A percentile compares a stretch with the other conserved stretches of the same genome.
Conservation (phyloP, 495 filamentous ascomycete species). For the Penicillium lagena region DNA sequence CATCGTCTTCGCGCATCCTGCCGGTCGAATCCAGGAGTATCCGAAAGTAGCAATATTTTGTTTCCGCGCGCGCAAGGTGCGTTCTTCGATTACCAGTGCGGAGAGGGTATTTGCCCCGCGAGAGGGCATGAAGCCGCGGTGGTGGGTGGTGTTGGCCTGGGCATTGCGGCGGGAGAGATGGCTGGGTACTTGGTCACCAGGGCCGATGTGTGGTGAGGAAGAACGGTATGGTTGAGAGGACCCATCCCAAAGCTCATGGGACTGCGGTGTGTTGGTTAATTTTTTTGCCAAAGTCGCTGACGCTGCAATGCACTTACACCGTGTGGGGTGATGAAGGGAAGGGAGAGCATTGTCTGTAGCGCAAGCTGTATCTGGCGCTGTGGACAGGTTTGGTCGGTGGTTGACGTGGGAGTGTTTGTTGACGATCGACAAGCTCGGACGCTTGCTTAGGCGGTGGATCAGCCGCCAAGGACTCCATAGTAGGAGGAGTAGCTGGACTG, state of each 20-base stretch:
- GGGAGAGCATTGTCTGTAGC: slow-evolving; percentile 51
- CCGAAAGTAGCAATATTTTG: slow-evolving; percentile 69
- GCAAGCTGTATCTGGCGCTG: too few relatives aligned
- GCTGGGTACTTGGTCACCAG: slow-evolving; percentile 10
- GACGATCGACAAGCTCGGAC: too few relatives aligned
- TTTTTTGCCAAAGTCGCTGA: too few relatives aligned
- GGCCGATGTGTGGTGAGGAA: slow-evolving; percentile 13
- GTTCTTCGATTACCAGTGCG: slow-evolving; percentile 62
- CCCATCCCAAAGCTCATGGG: slow-evolving; percentile 66
- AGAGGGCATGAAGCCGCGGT: slow-evolving; percentile 21
- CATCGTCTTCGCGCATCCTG: slow-evolving; percentile 68
- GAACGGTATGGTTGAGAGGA: slow-evolving; percentile 42
- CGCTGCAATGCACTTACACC: slow-evolving; percentile 47
- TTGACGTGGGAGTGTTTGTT: too few relatives aligned
- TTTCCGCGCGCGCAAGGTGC: slow-evolving; percentile 58
- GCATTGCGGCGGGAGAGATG: slow-evolving; percentile 26
- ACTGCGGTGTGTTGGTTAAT: slow-evolving; percentile 28
- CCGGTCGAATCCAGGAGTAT: slow-evolving; percentile 71
- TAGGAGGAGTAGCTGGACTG: too few relatives aligned
- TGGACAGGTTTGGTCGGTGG: too few relatives aligned
- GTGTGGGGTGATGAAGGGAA: slow-evolving; percentile 66
- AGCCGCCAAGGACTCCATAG: too few relatives aligned
- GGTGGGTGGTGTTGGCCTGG: slow-evolving; percentile 9
- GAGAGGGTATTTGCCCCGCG: slow-evolving; percentile 39
- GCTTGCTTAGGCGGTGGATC: too few relatives aligned